Conservation (phyloP, 2,329 filamentous ascomycete genomes). For the Piedraia hortae region DNA sequence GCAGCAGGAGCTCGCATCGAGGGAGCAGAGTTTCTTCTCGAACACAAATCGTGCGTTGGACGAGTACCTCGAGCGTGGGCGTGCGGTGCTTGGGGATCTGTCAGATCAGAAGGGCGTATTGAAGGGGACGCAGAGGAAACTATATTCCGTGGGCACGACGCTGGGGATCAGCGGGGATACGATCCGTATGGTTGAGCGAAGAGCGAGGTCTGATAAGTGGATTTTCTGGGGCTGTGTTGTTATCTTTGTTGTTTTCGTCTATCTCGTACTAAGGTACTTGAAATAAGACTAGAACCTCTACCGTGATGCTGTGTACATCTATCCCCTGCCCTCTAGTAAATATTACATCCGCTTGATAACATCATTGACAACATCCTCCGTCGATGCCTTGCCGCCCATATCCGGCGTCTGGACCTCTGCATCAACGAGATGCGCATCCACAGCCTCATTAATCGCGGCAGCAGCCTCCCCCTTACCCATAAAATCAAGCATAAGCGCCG, state of each 20-base stretch:
- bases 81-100: slow-evolving; percentile 70
- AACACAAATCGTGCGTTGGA: slow-evolving; percentile 66
- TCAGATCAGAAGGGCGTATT: slow-evolving; percentile 79
- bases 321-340: too few relatives aligned
- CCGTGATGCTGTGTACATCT: too few relatives aligned
- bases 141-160: slow-evolving; percentile 86
- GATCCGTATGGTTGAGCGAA: slow-evolving; percentile 81
- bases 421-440: slow-evolving; percentile 71
- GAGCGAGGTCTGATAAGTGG: slow-evolving; percentile 90
- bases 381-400: slow-evolving; percentile 63
- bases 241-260: slow-evolving; percentile 76
- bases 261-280: slow-evolving; percentile 65
- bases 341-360: slow-evolving; percentile 53
- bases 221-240: slow-evolving; percentile 76
- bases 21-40: slow-evolving; percentile 69
- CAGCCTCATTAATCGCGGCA: slow-evolving; percentile 67
- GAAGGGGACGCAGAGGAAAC: slow-evolving; percentile 70
- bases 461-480: slow-evolving; percentile 66
- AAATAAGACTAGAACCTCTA: too few relatives aligned
- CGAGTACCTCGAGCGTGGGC: slow-evolving; percentile 74
- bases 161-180: slow-evolving; percentile 83
- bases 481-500: slow-evolving; percentile 91
- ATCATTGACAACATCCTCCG: slow-evolving; percentile 65
- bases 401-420: slow-evolving; percentile 65
- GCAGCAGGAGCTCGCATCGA: slow-evolving; percentile 40